Evolutionary conservation across 768 basidiomycete species (phyloP).

Genomic region (Lactifluus piperatus): DNA sequence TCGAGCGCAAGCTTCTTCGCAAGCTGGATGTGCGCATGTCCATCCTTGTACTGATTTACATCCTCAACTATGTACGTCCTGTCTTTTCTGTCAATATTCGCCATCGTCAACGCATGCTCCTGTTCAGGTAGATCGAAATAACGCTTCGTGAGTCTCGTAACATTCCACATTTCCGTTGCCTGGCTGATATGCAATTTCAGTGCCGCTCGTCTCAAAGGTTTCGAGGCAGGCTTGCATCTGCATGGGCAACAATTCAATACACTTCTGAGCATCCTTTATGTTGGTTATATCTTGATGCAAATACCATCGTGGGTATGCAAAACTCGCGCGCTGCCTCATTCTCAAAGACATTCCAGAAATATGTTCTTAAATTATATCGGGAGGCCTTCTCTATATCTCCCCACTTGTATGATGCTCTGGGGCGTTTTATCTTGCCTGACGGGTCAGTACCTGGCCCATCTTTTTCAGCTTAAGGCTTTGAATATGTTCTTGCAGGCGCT

Average conservation of each 20-base stretch:
- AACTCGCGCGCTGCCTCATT: background rate
- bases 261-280: conserved; percentile 56
- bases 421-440: conserved; percentile 41
- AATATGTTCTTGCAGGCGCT: conserved; percentile 8
- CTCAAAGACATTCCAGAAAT: conserved; percentile 36
- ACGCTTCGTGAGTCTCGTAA: conserved; percentile 42
- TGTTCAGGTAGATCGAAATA: conserved; percentile 59
- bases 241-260: conserved; percentile 57
- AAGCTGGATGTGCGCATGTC: conserved; percentile 38
- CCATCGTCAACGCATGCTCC: background rate
- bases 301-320: conserved; percentile 51
- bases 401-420: conserved; percentile 63
- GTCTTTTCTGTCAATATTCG: background rate
- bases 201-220: conserved; percentile 63
- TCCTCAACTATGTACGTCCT: conserved; percentile 36
- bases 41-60: conserved; percentile 38
- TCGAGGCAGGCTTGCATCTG: conserved; percentile 58
- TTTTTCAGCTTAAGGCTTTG: background rate
- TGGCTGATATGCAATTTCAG: conserved; percentile 27
- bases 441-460: conserved; percentile 23
- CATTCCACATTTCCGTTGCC: background rate
- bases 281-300: conserved; percentile 74
- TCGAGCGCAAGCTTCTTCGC: conserved; percentile 37
- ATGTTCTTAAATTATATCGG: conserved; percentile 63
- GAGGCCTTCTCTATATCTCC: conserved; percentile 59